Evolutionary conservation across 345 rosid genomes (phyloP), one percentile per base, ranked within the genome.

Genomic region (Trapa incisa): DNA sequence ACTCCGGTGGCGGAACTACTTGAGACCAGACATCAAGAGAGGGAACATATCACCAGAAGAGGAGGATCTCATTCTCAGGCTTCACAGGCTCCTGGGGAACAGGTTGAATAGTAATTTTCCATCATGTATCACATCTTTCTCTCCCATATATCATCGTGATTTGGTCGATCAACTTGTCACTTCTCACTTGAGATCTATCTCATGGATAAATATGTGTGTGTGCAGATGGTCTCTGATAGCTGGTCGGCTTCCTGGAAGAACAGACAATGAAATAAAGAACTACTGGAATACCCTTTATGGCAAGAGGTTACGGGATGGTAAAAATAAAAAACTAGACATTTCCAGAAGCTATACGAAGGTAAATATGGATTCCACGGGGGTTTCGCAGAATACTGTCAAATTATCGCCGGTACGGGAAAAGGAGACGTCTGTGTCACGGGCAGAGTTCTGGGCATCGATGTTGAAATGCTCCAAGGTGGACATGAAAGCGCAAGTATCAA

Each of bases 201-300:
- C 12, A 22, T 8, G 33, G 60, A 54, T 22, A 22, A 22, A 22
- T 22, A 22, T 22, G 29, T 22, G 29, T 22, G 29, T 22, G 29
- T 54, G 60, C 60, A 86, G 92, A 74, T 87, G 86, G 86, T 74
- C 84, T 12, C 68, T 83, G 66, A 83, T 83, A 57, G 87, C 89
- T 1, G 84, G 85, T 68, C 79, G 85, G 72, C 82, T 78, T 52
- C 85, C 82, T 11, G 89, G 87, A 67, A 79, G 87, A 75, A 81
- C 87, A 78, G 87, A 83, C 83, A 83, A 86, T 75, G 90, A 83
- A 77, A 86, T 81, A 64, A 86, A 83, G 72, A 83, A 83, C 69
- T 80, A 81, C 69, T 86, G 86, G 86, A 86, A 80, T 72, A 78
- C 90, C 65, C 75, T 73, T 52, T 70, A 81, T 12, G 67, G 80